These are phyloP conservation scores for Hyphodiscus sp. DNA, from an alignment of 2,329 filamentous ascomycete genomes.

Conservation along the genomic window DNA sequence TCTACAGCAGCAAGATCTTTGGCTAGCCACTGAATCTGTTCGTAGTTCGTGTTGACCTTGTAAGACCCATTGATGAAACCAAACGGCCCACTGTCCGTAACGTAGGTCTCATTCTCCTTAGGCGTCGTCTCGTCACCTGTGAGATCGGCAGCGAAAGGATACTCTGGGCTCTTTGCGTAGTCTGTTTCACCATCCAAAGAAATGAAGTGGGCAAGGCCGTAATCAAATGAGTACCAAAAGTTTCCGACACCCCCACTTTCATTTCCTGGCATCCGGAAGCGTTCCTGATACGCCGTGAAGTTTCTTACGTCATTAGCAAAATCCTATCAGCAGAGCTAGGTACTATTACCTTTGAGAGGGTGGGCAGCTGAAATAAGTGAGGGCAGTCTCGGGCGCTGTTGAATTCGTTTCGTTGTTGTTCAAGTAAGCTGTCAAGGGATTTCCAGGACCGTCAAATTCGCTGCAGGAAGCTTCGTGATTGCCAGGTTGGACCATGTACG, in stretches of 20 bases:
- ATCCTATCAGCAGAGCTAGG: neutral
- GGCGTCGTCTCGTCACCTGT: constrained; percentile 36
- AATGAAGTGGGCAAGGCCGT: constrained; percentile 46
- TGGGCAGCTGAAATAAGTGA: constrained; percentile 47
- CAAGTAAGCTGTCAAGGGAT: constrained; percentile 36
- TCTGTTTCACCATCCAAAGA: constrained; percentile 43
- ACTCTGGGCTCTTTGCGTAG: constrained; percentile 41
- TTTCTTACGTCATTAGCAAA: constrained; percentile 10
- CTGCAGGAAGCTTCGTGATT: constrained; percentile 49
- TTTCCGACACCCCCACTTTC: constrained; percentile 43
- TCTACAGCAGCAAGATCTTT: constrained; percentile 23
- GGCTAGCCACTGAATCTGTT: constrained; percentile 43
- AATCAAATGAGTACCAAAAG: constrained; percentile 50
- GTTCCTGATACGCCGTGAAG: constrained; percentile 33
- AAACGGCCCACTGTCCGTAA: constrained; percentile 44
- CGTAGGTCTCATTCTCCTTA: constrained; percentile 36
- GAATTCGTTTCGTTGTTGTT: constrained; percentile 38
- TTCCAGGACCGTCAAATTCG: constrained; percentile 18
- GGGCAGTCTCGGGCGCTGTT: constrained; percentile 31
- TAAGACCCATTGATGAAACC: constrained; percentile 36
- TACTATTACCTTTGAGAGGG: constrained; percentile 38
- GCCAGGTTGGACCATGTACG: constrained; percentile 48
- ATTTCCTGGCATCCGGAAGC: constrained; percentile 44
- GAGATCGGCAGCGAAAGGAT: constrained; percentile 37
- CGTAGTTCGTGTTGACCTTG: constrained; percentile 33